Percentiles rank a stretch among this genome's conserved stretches.
phyloP scores from a whole-genome alignment of 2,329 filamentous ascomycete species.

The Colletotrichum gloeosporioides region DNA sequence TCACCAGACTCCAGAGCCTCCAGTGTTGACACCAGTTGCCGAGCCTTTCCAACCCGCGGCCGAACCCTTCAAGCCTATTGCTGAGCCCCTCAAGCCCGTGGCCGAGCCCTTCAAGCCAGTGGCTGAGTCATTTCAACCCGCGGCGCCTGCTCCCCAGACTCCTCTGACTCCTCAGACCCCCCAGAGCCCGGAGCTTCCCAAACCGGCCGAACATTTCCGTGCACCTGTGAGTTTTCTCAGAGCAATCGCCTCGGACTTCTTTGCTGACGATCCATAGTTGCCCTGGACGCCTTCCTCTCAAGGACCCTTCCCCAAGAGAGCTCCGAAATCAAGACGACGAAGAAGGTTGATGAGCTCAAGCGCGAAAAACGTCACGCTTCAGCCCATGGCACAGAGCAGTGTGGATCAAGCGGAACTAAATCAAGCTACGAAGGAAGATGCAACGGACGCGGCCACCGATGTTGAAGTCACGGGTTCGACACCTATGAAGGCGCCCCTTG shows the following conservation, averaged over 20 bases:
- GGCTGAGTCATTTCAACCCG: constrained; percentile 5
- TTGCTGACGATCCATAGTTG: constrained; percentile 42
- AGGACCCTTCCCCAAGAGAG: constrained; percentile 51
- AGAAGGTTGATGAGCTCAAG: constrained; percentile 46
- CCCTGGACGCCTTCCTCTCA: constrained; percentile 64
- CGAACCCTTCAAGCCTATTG: background rate
- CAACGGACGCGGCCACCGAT: constrained; percentile 13
- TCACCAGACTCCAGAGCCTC: constrained; percentile 19
- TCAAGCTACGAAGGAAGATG: constrained; percentile 22
- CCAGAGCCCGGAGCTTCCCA: constrained; percentile 21
- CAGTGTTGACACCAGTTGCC: background rate
- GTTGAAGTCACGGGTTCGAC: constrained; percentile 29
- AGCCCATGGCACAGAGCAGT: constrained; percentile 39
- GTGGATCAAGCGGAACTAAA: constrained; percentile 21
- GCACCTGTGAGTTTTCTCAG: constrained; percentile 52
- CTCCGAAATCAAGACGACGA: constrained; percentile 35
- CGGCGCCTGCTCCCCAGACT: background rate
- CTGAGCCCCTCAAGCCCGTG: background rate
- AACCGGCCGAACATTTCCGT: constrained; percentile 40
- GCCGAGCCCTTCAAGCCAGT: constrained; percentile 1
- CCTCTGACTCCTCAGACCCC: background rate
- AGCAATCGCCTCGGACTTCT: background rate
- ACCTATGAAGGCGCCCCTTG: background rate
- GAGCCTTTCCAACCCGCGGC: background rate
- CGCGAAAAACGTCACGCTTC: constrained; percentile 43